Evolutionary conservation across 306 rosid genomes (phyloP).

Genomic region (Fragaria ananassa): DNA sequence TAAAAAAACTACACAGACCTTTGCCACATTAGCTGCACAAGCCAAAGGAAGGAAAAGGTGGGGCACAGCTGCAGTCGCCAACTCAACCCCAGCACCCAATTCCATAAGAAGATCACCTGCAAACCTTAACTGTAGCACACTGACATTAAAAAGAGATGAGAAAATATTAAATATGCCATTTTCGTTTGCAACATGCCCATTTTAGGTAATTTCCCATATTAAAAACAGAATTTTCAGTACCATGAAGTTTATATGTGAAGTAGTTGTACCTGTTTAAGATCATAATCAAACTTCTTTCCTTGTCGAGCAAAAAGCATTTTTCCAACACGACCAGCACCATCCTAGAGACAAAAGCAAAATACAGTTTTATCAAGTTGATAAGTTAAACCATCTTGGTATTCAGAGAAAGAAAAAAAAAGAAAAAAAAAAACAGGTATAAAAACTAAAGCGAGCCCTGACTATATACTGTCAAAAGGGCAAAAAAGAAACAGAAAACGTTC

Average conservation of each 20-base stretch:
- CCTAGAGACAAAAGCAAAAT: slow-evolving; percentile 43
- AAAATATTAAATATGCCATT: neutral
- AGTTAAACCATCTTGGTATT: slow-evolving; percentile 9
- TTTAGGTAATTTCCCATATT: neutral
- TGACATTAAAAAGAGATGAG: slow-evolving; percentile 20
- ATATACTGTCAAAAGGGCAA: neutral
- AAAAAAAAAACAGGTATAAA: neutral
- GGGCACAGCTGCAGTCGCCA: slow-evolving; percentile 84
- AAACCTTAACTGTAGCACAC: slow-evolving; percentile 68
- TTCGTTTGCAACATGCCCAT: neutral
- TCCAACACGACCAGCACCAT: slow-evolving; percentile 99
- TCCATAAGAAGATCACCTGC: slow-evolving; percentile 97
- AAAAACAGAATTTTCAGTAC: neutral
- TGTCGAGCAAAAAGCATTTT: slow-evolving; percentile 97
- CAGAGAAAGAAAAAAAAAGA: neutral
- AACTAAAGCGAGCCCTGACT: neutral
- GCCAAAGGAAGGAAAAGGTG: slow-evolving; percentile 97
- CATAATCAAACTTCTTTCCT: slow-evolving; percentile 96
- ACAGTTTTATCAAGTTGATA: slow-evolving; percentile 1
- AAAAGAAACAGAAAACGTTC: neutral
- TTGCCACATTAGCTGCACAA: slow-evolving; percentile 94
- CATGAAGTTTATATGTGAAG: slow-evolving; percentile 2
- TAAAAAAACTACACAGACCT: slow-evolving; percentile 44
- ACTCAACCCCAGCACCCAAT: slow-evolving; percentile 94
- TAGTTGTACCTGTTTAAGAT: slow-evolving; percentile 74